These are phyloP conservation scores for Crithidia thermophila DNA, from an alignment of 208 protist genomes.

Conservation along the genomic window DNA sequence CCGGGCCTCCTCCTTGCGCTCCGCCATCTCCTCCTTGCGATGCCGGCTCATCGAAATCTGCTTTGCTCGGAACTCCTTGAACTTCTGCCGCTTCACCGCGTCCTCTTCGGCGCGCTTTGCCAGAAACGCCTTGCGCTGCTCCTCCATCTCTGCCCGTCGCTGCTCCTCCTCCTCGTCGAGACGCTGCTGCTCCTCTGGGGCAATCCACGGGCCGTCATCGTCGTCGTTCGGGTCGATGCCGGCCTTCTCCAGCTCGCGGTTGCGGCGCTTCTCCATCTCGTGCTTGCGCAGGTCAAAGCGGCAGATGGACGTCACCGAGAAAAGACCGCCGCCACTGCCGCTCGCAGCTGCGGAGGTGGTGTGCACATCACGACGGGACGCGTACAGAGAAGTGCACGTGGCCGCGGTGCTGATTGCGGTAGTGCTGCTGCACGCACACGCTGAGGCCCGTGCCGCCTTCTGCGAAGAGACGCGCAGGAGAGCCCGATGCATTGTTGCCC, in stretches of 20 bases:
- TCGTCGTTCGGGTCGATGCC: constrained; percentile 61
- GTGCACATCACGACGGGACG: neutral
- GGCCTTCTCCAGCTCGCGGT: constrained; percentile 72
- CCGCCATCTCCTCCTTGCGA: constrained; percentile 60
- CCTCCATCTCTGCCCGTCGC: constrained; percentile 53
- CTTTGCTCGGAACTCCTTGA: constrained; percentile 74
- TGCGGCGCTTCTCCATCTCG: constrained; percentile 76
- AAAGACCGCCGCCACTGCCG: no score
- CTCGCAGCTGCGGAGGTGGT: neutral
- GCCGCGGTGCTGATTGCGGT: no score
- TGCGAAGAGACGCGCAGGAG: neutral
- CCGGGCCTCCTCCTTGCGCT: constrained; percentile 44
- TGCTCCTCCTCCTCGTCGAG: constrained; percentile 64
- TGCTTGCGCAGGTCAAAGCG: constrained; percentile 79
- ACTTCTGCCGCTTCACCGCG: constrained; percentile 63
- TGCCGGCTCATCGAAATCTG: constrained; percentile 77
- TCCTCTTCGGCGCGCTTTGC: constrained; percentile 67
- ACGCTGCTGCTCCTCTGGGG: constrained; percentile 76
- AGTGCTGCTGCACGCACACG: neutral
- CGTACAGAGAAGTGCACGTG: neutral
- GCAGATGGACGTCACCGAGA: constrained; percentile 20
- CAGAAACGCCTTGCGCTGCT: constrained; percentile 56
- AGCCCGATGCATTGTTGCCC: neutral
- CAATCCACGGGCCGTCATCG: constrained; percentile 68
- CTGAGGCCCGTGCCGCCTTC: neutral